These are phyloP conservation scores for Solanum boliviense DNA, from an alignment of 257 asterid species.

Conservation along the genomic window DNA sequence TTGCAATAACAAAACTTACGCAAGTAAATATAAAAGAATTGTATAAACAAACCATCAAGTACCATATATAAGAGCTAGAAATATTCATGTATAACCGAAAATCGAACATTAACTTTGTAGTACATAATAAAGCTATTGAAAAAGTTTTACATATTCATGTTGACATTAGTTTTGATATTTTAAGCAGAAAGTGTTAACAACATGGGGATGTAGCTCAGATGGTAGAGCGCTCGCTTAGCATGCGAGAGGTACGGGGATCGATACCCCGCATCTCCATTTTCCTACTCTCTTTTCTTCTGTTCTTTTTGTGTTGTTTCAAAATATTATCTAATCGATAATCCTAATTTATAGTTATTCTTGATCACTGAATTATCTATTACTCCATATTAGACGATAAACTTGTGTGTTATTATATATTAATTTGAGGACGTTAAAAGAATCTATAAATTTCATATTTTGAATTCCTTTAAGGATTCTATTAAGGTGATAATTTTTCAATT, in stretches of 20 bases:
- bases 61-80: not conserved
- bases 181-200: rapidly evolving
- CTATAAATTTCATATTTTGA: too few species aligned
- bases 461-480: not conserved
- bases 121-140: not conserved
- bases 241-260: slow-evolving; percentile 46
- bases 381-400: too few species aligned
- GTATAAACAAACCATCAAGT: not conserved
- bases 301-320: too few species aligned
- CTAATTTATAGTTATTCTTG: not conserved
- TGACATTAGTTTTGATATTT: too few species aligned
- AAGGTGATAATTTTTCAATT: not conserved
- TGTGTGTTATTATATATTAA: too few species aligned
- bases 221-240: slow-evolving; percentile 54
- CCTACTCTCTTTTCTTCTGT: not conserved
- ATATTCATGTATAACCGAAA: not conserved
- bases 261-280: slow-evolving; percentile 37
- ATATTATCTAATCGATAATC: too few species aligned
- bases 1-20: not conserved
- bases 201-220: slow-evolving; percentile 55
- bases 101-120: not conserved
- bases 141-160: too few species aligned
- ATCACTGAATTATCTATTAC: not conserved
- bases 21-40: too few species aligned
- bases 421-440: too few species aligned